Base-by-base conservation (phyloP, 306 rosid species). In the Canavalia gladiata region DNA sequence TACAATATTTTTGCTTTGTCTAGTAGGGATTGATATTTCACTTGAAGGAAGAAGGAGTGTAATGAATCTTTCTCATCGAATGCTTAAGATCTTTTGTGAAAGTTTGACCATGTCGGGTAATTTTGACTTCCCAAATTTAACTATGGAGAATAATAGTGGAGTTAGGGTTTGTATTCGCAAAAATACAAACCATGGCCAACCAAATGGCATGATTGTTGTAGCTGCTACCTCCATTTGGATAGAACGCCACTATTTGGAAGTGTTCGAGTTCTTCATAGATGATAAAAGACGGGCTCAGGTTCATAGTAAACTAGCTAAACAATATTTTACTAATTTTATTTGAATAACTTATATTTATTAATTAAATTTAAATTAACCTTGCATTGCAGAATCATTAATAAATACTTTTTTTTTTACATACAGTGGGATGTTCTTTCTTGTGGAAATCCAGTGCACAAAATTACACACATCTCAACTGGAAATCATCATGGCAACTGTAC, bases 351-450 rank as follows among this genome's bases (percentile, higher is more conserved):
- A 54, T 13, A 39, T 68, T 52, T n/a, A 9, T 68, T 35, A 8
- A 29, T 33, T 29, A 35, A 5, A 29, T 31, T 54, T 52, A 6
- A 13, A 7, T 46, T 47, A 11, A 65, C 51, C 1, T 54, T 33
- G 1, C 37, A 47, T 31, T 3, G 12, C 11, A 34, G 2, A 8
- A 18, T 52, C 43, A 6, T 25, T 29, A 1, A 68, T 31, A 3
- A 0, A 8, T 59, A 1, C 7, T 12, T 54, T 4, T 57, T 81
- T 25, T 83, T 2, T 63, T 37, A 10, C 5, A 43, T 31, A 12
- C 83, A 94, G 98, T 92, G 98, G 97, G 97, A 95, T 79, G 81
- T 88, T 70, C 87, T 92, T 25, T 73, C 79, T 10, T 6, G 37
- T 72, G 90, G 83, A 68, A 67, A 74, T 74, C 64, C 83, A 8